Evolutionary conservation across 2,329 filamentous ascomycete genomes (phyloP), one percentile per base, ranked within the genome.

Genomic region (Verticillium isaacii): DNA sequence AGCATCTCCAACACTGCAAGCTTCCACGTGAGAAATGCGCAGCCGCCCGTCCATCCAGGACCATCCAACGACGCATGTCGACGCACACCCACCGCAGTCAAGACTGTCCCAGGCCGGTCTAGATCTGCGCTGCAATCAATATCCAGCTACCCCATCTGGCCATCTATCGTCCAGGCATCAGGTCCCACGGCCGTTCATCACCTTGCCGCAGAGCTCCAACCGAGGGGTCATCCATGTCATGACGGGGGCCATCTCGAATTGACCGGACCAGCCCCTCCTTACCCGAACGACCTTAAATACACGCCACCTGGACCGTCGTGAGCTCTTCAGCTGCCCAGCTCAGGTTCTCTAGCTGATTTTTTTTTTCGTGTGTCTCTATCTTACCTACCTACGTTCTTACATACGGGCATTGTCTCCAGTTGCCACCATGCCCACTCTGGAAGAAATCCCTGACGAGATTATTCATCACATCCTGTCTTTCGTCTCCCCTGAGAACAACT

Each of bases 381-480:
- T 15, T 12, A 5, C 2, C 37, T 3, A 41, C 12, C 37, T 4
- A 15, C 37, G 15, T 15, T 41, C 37, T 41, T 15, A 5, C 37
- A 15, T 15, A 12, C 37, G 17, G 15, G 15, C 37, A 17, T n/a
- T 25, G 17, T n/a, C 45, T 25, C 19, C n/a, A 23, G 19, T 50
- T 39, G 62, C 57, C 58, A 52, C 64, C 58, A 75, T 74, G 73
- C 57, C 71, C 12, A 74, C 75, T 41, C 69, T 85, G 61, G 72
- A 77, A 45, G 67, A 72, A 60, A 80, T 95, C 39, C 93, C 93
- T 50, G 90, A 94, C 74, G 95, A 99, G 78, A 85, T 98, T 65
- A 82, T 98, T 68, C 87, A 92, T 71, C 84, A 88, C 60, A 90
- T 98, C 66, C 82, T 97, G 66, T 81, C 82, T 65, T 87, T 87